These are phyloP conservation scores for Trichothecium sympodiale DNA, from an alignment of 2,329 filamentous ascomycete species.

Conservation along the genomic window DNA sequence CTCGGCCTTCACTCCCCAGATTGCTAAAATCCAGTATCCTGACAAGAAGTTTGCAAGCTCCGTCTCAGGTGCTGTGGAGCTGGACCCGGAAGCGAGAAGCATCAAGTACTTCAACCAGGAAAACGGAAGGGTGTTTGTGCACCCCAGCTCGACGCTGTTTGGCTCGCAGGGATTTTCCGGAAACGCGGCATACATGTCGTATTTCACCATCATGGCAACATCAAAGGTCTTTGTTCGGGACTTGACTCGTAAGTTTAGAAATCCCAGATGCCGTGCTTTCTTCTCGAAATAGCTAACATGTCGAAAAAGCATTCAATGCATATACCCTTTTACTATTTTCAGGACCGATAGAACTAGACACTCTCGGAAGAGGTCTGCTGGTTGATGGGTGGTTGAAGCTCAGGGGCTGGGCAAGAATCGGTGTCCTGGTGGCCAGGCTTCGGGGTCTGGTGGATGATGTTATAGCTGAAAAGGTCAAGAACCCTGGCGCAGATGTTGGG, in stretches of 20 bases:
- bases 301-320: slow-evolving; percentile 68
- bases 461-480: slow-evolving; percentile 70
- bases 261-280: too few species aligned
- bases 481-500: slow-evolving; percentile 49
- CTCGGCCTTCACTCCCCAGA: slow-evolving; percentile 70
- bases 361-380: slow-evolving; percentile 71
- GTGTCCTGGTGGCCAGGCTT: slow-evolving; percentile 74
- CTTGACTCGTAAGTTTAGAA: slow-evolving; percentile 65
- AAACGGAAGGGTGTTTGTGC: slow-evolving; percentile 81
- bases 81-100: slow-evolving; percentile 82
- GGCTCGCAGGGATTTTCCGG: slow-evolving; percentile 67
- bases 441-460: slow-evolving; percentile 79
- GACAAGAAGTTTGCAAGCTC: slow-evolving; percentile 91
- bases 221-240: slow-evolving; percentile 88
- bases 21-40: slow-evolving; percentile 84
- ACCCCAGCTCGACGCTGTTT: slow-evolving; percentile 81
- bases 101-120: slow-evolving; percentile 91
- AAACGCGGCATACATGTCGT: slow-evolving; percentile 69
- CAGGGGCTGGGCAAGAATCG: slow-evolving; percentile 88
- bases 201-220: slow-evolving; percentile 86
- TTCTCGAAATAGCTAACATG: slow-evolving; percentile 5
- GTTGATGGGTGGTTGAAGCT: slow-evolving; percentile 86
- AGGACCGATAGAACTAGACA: slow-evolving; percentile 76
- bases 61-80: slow-evolving; percentile 77
- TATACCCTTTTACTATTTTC: slow-evolving; percentile 84